A percentile compares a stretch with the other conserved stretches of the same genome.
Evolutionary conservation across 495 filamentous ascomycete species (phyloP).

Genomic region (Staphylotrichum tortipilum): DNA sequence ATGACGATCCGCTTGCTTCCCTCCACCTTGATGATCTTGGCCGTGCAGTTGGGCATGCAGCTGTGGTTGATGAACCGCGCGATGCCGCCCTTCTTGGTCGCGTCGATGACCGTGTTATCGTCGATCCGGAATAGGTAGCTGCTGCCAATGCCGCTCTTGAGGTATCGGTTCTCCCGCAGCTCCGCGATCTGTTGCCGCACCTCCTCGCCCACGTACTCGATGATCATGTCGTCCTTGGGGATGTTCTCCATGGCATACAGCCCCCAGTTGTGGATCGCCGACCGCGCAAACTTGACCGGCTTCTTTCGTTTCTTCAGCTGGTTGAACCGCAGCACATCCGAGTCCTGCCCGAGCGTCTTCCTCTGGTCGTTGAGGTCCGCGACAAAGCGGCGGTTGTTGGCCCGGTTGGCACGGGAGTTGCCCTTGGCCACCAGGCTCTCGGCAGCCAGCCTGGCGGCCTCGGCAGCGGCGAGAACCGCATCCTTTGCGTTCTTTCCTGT

Average conservation of each 20-base stretch:
- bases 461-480: conserved; percentile 53
- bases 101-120: conserved; percentile 94
- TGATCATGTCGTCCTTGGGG: conserved; percentile 97
- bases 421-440: conserved; percentile 70
- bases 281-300: conserved; percentile 93
- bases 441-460: conserved; percentile 65
- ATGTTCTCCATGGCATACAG: conserved; percentile 97
- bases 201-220: conserved; percentile 98
- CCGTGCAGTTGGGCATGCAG: conserved; percentile 96
- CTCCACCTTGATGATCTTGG: conserved; percentile 99
- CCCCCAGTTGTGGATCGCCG: conserved; percentile 98
- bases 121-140: conserved; percentile 98
- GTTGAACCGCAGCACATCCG: conserved; percentile 91
- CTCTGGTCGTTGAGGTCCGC: conserved; percentile 93
- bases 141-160: conserved; percentile 93
- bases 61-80: conserved; percentile 98
- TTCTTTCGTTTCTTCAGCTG: conserved; percentile 99
- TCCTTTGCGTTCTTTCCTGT: conserved; percentile 64
- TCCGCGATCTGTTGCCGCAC: conserved; percentile 94
- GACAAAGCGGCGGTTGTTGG: conserved; percentile 86
- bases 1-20: conserved; percentile 99
- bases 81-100: conserved; percentile 96
- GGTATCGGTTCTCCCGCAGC: conserved; percentile 80
- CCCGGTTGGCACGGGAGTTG: conserved; percentile 79
- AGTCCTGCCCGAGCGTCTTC: conserved; percentile 73